phyloP scores from a whole-genome alignment of 345 rosid species.

The Angophora floribunda region DNA sequence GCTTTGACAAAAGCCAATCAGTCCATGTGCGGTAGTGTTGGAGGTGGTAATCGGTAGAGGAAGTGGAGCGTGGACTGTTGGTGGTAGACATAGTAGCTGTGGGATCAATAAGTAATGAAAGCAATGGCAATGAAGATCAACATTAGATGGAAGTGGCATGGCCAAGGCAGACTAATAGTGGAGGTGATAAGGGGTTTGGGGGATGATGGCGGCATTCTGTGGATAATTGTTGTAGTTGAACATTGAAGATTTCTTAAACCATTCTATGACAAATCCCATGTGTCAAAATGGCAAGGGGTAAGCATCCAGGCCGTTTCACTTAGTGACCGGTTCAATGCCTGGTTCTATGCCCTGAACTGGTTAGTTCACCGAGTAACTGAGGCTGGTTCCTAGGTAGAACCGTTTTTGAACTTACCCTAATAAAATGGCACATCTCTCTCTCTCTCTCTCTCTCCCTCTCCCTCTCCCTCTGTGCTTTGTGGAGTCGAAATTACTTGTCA shows the following conservation, averaged over 20 bases:
- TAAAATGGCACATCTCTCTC: background rate
- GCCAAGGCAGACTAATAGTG: background rate
- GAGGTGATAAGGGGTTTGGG: background rate
- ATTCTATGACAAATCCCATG: background rate
- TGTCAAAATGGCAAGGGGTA: background rate
- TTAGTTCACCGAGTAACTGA: background rate
- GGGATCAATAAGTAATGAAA: background rate
- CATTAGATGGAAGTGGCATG: background rate
- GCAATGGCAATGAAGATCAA: background rate
- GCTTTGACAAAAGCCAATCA: background rate
- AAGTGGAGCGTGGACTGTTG: background rate
- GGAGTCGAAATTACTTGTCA: constrained; percentile 96
- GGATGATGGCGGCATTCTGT: background rate
- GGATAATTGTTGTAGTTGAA: background rate
- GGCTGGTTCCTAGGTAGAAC: background rate
- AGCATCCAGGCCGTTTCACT: background rate
- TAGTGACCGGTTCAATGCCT: background rate
- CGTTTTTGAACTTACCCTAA: background rate
- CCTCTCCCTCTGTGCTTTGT: constrained; percentile 36
- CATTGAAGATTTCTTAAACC: background rate
- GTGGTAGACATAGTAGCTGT: background rate
- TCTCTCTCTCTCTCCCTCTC: background rate
- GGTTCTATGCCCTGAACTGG: background rate
- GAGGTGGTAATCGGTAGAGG: background rate
- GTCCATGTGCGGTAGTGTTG: background rate